phyloP scores from a whole-genome alignment of 495 filamentous ascomycete species.

The Penicillium turbatum region DNA sequence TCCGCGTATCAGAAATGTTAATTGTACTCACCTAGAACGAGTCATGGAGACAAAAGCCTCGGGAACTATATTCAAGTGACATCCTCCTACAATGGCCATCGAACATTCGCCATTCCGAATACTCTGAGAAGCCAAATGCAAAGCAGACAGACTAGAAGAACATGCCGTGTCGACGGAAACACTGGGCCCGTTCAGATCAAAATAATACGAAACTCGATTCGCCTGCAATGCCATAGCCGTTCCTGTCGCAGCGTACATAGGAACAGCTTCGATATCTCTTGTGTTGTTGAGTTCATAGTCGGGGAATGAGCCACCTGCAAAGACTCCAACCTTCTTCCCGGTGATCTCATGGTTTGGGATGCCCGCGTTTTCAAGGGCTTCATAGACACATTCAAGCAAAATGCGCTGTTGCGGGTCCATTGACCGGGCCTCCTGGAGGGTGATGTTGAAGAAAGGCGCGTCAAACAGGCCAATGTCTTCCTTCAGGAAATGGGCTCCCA shows the following conservation, averaged over 20 bases:
- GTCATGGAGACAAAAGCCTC: slow-evolving; percentile 30
- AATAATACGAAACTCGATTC: slow-evolving; percentile 44
- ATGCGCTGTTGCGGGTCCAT: slow-evolving; percentile 51
- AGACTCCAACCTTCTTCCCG: slow-evolving; percentile 46
- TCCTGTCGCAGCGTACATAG: slow-evolving; percentile 47
- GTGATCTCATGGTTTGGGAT: slow-evolving; percentile 37
- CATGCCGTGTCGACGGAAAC: slow-evolving; percentile 50
- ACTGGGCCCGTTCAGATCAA: slow-evolving; percentile 40
- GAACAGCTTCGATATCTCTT: slow-evolving; percentile 36
- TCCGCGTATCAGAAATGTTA: background rate
- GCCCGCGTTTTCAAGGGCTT: slow-evolving; percentile 47
- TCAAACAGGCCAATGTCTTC: slow-evolving; percentile 55
- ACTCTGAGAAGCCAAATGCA: slow-evolving; percentile 48
- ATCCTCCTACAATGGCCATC: slow-evolving; percentile 39
- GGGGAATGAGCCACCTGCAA: slow-evolving; percentile 37
- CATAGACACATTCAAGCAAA: slow-evolving; percentile 42
- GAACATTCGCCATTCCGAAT: slow-evolving; percentile 43
- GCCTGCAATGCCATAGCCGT: slow-evolving; percentile 39
- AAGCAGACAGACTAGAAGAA: slow-evolving; percentile 45
- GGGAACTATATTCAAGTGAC: slow-evolving; percentile 35
- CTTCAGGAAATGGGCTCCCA: slow-evolving; percentile 40
- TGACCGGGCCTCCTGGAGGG: slow-evolving; percentile 37
- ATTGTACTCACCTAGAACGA: slow-evolving; percentile 13
- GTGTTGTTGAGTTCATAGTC: slow-evolving; percentile 45
- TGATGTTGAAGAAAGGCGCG: slow-evolving; percentile 49